Percentiles rank a stretch among this genome's conserved stretches.
phyloP scores from a whole-genome alignment of 106 monocot genomes.

The Amphibolis antarctica region DNA sequence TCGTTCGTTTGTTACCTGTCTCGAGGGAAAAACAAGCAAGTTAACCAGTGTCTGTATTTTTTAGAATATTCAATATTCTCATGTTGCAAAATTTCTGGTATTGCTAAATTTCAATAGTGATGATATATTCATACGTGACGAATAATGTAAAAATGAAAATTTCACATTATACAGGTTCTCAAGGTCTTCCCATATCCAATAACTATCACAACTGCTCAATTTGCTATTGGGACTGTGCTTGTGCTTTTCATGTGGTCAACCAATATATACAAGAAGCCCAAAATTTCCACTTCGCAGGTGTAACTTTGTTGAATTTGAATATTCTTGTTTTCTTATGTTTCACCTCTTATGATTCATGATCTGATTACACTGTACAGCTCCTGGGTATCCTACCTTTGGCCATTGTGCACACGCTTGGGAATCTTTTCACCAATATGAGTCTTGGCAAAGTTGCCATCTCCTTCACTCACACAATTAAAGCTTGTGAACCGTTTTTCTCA shows the following conservation, averaged over 20 bases:
- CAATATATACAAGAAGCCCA: constrained; percentile 53
- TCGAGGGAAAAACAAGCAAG: no score
- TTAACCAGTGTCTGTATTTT: no score
- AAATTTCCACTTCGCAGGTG: constrained; percentile 58
- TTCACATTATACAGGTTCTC: constrained; percentile 36
- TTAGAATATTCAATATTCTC: no score
- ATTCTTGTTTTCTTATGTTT: background rate
- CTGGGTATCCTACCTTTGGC: constrained; percentile 59
- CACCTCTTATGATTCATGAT: background rate
- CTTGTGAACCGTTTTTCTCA: constrained; percentile 75
- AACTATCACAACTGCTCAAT: constrained; percentile 60
- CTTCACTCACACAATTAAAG: constrained; percentile 76
- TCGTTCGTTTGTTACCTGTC: no score
- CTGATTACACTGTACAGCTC: constrained; percentile 25
- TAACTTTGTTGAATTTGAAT: background rate
- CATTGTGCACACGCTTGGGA: constrained; percentile 62
- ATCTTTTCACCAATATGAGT: constrained; percentile 79
- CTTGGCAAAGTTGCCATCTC: constrained; percentile 72
- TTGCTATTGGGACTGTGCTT: constrained; percentile 46
- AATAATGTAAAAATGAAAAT: background rate
- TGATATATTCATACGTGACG: background rate
- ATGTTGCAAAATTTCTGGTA: no score
- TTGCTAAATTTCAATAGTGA: no score
- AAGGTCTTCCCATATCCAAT: constrained; percentile 64
- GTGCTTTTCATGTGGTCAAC: constrained; percentile 59